Conservation (phyloP, 2,329 filamentous ascomycete genomes). For the Diaporthe sp. region DNA sequence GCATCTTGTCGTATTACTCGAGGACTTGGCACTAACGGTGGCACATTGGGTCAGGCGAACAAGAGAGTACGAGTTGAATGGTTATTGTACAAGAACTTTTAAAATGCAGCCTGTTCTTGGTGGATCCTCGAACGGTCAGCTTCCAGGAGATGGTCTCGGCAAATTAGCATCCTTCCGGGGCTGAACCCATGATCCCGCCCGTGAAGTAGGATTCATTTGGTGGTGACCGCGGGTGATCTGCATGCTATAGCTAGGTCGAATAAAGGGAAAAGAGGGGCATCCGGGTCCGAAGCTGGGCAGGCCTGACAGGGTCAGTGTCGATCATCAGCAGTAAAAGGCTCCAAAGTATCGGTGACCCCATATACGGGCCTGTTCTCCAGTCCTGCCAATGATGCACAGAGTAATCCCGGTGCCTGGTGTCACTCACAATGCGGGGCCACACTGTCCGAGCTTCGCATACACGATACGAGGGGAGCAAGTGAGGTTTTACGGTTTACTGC, state of each 20-base stretch:
- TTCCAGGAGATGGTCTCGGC: background rate
- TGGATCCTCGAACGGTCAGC: background rate
- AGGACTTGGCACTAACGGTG: background rate
- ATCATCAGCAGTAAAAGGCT: constrained; percentile 3
- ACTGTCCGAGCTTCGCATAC: background rate
- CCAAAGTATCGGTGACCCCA: background rate
- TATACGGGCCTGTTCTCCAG: background rate
- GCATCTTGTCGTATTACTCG: background rate
- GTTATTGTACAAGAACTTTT: background rate
- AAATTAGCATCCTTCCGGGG: constrained; percentile 9
- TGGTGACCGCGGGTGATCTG: background rate
- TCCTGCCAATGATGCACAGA: background rate
- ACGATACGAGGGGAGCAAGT: too few relatives aligned
- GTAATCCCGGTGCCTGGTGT: constrained; percentile 6
- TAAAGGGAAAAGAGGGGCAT: constrained; percentile 3
- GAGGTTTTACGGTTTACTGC: too few relatives aligned
- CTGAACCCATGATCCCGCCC: background rate
- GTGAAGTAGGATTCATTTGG: background rate
- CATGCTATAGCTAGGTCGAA: background rate
- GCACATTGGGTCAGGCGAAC: background rate
- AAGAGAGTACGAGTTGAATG: background rate
- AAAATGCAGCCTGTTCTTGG: constrained; percentile 13
- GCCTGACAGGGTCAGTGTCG: background rate
- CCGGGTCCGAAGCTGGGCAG: background rate
- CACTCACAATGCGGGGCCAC: background rate